A percentile compares a stretch with the other conserved stretches of the same genome.
Conservation (phyloP, 2,329 filamentous ascomycete genomes). For the Echinosphaeria canescens region DNA sequence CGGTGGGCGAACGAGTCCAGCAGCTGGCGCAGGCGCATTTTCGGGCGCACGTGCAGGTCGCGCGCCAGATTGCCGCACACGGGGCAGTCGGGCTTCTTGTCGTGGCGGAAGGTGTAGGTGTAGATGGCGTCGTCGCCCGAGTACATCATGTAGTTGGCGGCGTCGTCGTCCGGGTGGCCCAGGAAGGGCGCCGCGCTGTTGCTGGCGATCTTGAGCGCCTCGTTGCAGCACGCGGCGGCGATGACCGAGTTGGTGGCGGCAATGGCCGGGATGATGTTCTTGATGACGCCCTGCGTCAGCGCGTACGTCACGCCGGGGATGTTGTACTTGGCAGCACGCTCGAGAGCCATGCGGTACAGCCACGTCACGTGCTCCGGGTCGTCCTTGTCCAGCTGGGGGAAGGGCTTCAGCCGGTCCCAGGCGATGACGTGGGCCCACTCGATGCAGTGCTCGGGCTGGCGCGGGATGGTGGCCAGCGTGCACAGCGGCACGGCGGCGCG, state of each 20-base stretch:
- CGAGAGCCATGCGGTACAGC: slow-evolving; percentile 71
- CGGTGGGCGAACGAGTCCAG: slow-evolving; percentile 65
- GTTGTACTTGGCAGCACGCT: slow-evolving; percentile 68
- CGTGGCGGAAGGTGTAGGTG: slow-evolving; percentile 91
- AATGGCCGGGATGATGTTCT: slow-evolving; percentile 98
- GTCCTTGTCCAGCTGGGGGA: slow-evolving; percentile 77
- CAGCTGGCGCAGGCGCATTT: slow-evolving; percentile 59
- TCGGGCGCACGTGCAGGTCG: slow-evolving; percentile 48
- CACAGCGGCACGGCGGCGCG: slow-evolving; percentile 90
- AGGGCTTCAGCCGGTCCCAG: slow-evolving; percentile 75
- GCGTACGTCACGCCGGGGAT: slow-evolving; percentile 88
- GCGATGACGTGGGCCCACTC: slow-evolving; percentile 98
- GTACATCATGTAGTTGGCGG: slow-evolving; percentile 98
- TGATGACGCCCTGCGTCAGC: slow-evolving; percentile 91
- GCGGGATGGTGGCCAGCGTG: slow-evolving; percentile 86
- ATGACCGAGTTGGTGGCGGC: slow-evolving; percentile 96
- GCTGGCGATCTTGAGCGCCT: slow-evolving; percentile 86
- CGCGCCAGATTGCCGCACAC: slow-evolving; percentile 76
- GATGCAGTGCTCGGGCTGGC: slow-evolving; percentile 93
- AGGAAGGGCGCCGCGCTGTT: slow-evolving; percentile 60
- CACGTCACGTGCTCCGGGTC: slow-evolving; percentile 95
- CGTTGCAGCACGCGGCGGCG: slow-evolving; percentile 87
- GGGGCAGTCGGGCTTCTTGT: slow-evolving; percentile 85
- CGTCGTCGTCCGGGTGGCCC: slow-evolving; percentile 26
- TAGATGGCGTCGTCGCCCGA: slow-evolving; percentile 91